Percentiles rank a stretch among this genome's conserved stretches.
Evolutionary conservation across 352 stramenopile species (phyloP).

Genomic region (Phytophthora fragariaefolia): DNA sequence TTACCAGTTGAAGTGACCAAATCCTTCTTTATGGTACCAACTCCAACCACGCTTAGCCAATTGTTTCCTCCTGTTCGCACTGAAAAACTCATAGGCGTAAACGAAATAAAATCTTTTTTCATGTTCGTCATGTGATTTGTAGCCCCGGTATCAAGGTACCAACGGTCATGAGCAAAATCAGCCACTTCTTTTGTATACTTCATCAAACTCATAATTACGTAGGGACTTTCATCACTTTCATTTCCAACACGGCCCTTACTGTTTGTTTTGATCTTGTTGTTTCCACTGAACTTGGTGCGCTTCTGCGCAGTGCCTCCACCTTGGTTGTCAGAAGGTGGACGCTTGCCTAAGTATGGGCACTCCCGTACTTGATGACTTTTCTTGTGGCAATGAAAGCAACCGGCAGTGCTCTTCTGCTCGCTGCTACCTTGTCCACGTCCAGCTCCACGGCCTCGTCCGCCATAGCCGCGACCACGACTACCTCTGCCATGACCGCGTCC

Average conservation of each 20-base stretch:
- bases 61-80: constrained; percentile 12
- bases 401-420: not conserved
- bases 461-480: constrained; percentile 7
- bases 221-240: not conserved
- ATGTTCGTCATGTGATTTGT: constrained; percentile 14
- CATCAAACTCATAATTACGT: not conserved
- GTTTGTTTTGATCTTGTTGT: not conserved
- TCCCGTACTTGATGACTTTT: not conserved
- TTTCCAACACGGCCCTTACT: not conserved
- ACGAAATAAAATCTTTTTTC: constrained; percentile 7
- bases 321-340: not conserved
- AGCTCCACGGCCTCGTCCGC: not conserved
- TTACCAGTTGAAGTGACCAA: constrained; percentile 2
- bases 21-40: constrained; percentile 9
- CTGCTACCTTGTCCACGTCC: not conserved
- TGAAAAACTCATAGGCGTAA: constrained; percentile 2
- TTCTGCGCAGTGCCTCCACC: not conserved
- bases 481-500: too few relatives aligned
- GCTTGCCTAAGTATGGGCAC: constrained; percentile 11
- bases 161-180: not conserved
- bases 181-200: not conserved
- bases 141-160: constrained; percentile 17
- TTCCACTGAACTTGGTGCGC: not conserved
- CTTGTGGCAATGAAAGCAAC: constrained; percentile 11
- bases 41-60: not conserved